Evolutionary conservation across 257 asterid genomes (phyloP), one percentile per base, ranked within the genome.

Genomic region (Solanum okadae): DNA sequence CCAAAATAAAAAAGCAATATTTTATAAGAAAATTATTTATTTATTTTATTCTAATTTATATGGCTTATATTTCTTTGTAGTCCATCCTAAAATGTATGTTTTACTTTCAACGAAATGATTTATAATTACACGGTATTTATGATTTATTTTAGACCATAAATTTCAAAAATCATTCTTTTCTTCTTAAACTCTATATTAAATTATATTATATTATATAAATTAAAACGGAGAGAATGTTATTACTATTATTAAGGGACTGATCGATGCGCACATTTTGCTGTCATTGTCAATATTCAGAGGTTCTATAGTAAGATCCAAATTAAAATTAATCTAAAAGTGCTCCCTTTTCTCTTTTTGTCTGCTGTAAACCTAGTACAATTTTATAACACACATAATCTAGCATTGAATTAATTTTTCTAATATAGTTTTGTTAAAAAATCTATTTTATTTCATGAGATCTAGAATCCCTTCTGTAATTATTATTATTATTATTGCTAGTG

Each of bases 161-260:
- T 63, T 10, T 63, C 0, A 61, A 18, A 56, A 56, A 6, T 56
- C 10, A 0, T 52, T 56, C n/a, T 56, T 8, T 22, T 22, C 13
- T 61, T 61, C 1, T 63, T 23, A n/a, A 63, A 65, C 0, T 65
- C 1, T n/a, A 63, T 10, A n/a, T 4, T 11, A n/a, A 63, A 10
- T 63, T n/a, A n/a, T 2, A 23, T 0, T n/a, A 61, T 0, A 3
- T 4, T 2, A 10, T 2, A 63, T n/a, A n/a, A 63, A n/a, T 63
- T 10, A 0, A 63, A 63, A 63, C 1, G 7, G 8, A n/a, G 1
- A 65, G 0, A 3, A 22, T 61, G 5, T 61, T 56, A 61, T 61
- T 65, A 59, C 23, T 7, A 61, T 61, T 65, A 59, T 59, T 63
- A n/a, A n/a, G 23, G 72, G 37, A 14, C 75, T 12, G 34, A 8